Base-by-base conservation (phyloP, 345 rosid genomes). In the Rhodamnia argentea region DNA sequence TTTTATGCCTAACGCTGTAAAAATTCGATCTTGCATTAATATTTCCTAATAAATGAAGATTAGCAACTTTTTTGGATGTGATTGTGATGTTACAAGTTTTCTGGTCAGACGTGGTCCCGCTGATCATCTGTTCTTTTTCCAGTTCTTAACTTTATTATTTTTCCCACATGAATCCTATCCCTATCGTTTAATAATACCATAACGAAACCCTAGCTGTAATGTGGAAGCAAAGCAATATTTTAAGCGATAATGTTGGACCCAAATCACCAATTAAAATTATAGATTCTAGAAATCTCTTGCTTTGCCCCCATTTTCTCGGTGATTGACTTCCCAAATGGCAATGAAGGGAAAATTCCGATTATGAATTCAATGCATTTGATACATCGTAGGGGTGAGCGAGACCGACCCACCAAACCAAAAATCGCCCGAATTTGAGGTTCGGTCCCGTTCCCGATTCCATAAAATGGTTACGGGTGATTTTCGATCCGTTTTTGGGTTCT, bases 221-320 rank as follows among this genome's bases (percentile, higher is more conserved):
- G 42, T 10, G 44, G 55, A 16, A 53, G 13, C 16, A 27, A 44
- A 82, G 14, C 37, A 15, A 27, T 82, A 82, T 27, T 82, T 16
- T 50, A 29, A 52, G n/a, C 13, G 58, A 54, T 60, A 86, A 83
- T 82, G 83, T 64, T 44, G 23, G 83, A 87, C 47, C 44, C 70
- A 85, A 87, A 83, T 83, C 83, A 18, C 83, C 83, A 40, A 84
- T 91, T 84, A 88, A 88, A 18, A 87, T 86, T 76, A 26, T 90
- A 87, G 93, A 91, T 91, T 90, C 87, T 88, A 85, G 87, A 83
- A 87, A 92, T 92, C 92, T 92, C 92, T 85, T 86, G 86, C 87
- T 88, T 88, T 88, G 89, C 91, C 59, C 86, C 52, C 52, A 51
- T 40, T 86, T 86, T 52, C 59, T 54, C 44, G 20, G 84, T 26